phyloP scores from a whole-genome alignment of 805 yeast species.

The Metschnikowia bowlesiae region DNA sequence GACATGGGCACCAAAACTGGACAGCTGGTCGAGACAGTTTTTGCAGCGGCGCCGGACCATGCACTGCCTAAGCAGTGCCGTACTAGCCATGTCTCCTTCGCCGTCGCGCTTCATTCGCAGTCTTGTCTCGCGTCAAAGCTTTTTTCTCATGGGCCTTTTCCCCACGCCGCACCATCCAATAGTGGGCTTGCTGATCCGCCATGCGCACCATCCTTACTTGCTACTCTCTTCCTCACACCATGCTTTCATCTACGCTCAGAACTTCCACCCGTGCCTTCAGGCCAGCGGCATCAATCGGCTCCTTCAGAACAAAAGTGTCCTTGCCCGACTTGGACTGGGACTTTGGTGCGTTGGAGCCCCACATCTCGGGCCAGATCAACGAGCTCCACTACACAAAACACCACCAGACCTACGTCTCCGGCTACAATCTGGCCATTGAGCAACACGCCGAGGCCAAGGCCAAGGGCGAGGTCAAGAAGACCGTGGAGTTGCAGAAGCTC shows the following conservation, averaged over 20 bases:
- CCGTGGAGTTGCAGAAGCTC: constrained; percentile 41
- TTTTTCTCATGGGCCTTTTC: neutral
- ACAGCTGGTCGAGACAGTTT: too few relatives aligned
- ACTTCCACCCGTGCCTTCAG: constrained; percentile 12
- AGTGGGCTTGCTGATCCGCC: neutral
- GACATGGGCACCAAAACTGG: too few relatives aligned
- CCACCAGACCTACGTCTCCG: constrained; percentile 47
- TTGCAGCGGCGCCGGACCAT: too few relatives aligned
- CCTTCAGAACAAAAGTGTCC: constrained; percentile 21
- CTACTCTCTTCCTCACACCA: constrained; percentile 1
- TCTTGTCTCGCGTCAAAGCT: too few relatives aligned
- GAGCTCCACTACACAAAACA: constrained; percentile 48
- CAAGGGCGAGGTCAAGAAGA: constrained; percentile 36
- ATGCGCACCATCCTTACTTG: neutral
- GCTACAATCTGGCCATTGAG: constrained; percentile 43
- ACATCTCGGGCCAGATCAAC: constrained; percentile 43
- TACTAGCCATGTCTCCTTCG: too few relatives aligned
- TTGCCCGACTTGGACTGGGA: constrained; percentile 46
- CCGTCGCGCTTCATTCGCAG: too few relatives aligned
- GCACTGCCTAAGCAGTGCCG: too few relatives aligned
- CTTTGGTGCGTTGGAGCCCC: constrained; percentile 46
- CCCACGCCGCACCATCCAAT: constrained; percentile 1
- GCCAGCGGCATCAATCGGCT: constrained; percentile 12
- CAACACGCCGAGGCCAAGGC: constrained; percentile 33
- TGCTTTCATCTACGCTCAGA: constrained; percentile 17